phyloP scores from a whole-genome alignment of 2,329 filamentous ascomycete genomes.

The Alternaria sp. region DNA sequence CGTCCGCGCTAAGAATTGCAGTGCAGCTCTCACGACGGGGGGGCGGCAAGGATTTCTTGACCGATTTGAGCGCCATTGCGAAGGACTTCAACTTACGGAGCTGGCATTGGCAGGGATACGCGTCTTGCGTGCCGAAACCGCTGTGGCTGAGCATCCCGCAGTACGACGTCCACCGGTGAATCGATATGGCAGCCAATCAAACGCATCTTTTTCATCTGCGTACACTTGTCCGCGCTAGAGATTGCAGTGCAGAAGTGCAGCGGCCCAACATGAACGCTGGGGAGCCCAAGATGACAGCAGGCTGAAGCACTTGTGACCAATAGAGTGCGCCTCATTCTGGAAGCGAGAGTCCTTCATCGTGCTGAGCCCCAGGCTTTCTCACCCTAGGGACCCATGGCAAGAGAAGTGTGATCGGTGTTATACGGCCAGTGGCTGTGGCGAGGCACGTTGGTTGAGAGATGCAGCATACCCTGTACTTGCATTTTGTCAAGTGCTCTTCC shows the following conservation, averaged over 20 bases:
- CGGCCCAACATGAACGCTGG: no score
- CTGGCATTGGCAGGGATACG: background rate
- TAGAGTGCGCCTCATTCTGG: constrained; percentile 23
- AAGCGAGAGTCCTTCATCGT: constrained; percentile 19
- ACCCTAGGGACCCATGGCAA: no score
- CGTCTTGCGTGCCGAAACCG: no score
- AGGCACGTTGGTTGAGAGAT: background rate
- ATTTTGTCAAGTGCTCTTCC: background rate
- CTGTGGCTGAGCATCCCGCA: no score
- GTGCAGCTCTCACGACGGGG: background rate
- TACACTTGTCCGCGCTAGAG: background rate
- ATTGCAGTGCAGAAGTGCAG: no score
- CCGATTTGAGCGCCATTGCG: no score
- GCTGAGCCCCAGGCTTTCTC: background rate
- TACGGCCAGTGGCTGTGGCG: background rate
- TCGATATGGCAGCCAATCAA: background rate
- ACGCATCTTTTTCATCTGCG: background rate
- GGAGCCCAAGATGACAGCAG: constrained; percentile 23
- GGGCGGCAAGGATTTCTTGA: no score
- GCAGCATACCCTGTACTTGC: background rate
- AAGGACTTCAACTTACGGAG: background rate
- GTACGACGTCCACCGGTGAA: background rate
- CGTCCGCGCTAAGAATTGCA: background rate
- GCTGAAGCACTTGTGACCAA: constrained; percentile 27
- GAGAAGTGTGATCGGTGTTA: background rate